Base-by-base conservation (phyloP, 2,329 filamentous ascomycete genomes). In the Claviceps sp. region DNA sequence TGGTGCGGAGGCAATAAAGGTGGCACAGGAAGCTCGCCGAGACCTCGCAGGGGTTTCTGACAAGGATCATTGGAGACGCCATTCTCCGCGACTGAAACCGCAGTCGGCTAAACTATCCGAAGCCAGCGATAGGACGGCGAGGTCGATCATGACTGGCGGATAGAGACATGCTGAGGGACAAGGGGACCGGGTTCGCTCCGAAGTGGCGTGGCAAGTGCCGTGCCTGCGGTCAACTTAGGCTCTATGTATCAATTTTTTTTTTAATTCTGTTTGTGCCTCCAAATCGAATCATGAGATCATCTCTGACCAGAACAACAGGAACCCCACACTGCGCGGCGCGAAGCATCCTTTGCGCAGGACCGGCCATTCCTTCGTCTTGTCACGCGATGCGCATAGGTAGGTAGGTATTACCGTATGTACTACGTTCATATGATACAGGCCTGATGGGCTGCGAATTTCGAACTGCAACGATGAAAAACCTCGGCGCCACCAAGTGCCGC, bases 41-140 rank as follows among this genome's bases (percentile, higher is more conserved):
- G 30, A 16, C 13, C 38, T 19, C 39, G 22, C 34, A 45, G 37
- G 49, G 42, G 19, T 11, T 17, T 8, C 3, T 10, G 39, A 40
- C 50, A 48, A 39, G 39, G 46, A 47, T 41, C n/a, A 39, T 39
- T 19, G 19, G 38, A 44, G 47, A 24, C 43, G n/a, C 34, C 30
- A 40, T 47, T 47, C 51, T 48, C 51, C 51, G 43, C 43, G 34
- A 52, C 47, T 37, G 41, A 43, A 53, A 50, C 51, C 42, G 42
- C 48, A 47, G 43, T 53, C 51, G 51, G 51, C 43, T 53, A 50
- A 50, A 47, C 38, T 24, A 50, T 53, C 51, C 51, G 51, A 49
- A 46, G 38, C 48, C 46, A 47, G 22, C 24, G 44, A 26, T 46
- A 50, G 48, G 43, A 53, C 44, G 26, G n/a, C 30, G 34, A n/a